Evolutionary conservation across 805 yeast genomes (phyloP), one percentile per base, ranked within the genome.

Genomic region (Yarrowia deformans): DNA sequence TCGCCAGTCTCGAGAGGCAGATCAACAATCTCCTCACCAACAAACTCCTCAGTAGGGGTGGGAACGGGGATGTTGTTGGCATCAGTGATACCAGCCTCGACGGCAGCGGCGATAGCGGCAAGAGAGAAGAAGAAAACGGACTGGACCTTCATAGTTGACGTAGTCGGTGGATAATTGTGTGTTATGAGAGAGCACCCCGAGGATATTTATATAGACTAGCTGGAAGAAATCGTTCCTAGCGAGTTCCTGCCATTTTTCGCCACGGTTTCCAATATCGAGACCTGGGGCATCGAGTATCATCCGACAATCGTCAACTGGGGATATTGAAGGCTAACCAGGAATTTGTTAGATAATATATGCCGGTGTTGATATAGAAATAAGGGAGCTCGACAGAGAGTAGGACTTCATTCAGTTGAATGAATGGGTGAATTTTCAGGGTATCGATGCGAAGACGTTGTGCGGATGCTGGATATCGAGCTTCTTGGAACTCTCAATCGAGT

Each of bases 91-190:
- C 48, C 63, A 9, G 63, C 63, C 63, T 56, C 63, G 12, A 56
- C 2, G 39, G 63, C 63, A 19, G 63, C 63, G 13, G 63, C 63
- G n/a, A 56, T 56, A 14, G 63, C 63, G 12, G 63, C 63, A 29
- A 56, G 63, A 40, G 63, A 56, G n/a, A 56, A 56, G 63, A 56
- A 9, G 23, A 56, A 56, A 19, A 56, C 63, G 19, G 46, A 29
- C 48, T 56, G 46, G 39, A 56, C 37, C 63, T 56, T 40, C 63
- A 56, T 56, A 8, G 63, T 40, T 37, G 48, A 29, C 8, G 14
- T n/a, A 6, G 43, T 9, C 13, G 45, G 60, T 54, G 8, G 45
- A 14, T 54, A n/a, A 6, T 37, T 18, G 18, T 12, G 14, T 54
- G 7, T 8, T 4, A 13, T 0, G 10, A 37, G 32, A 12, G 19